Conservation (phyloP, 2,329 filamentous ascomycete species). For the Simplicillium aogashimaense region DNA sequence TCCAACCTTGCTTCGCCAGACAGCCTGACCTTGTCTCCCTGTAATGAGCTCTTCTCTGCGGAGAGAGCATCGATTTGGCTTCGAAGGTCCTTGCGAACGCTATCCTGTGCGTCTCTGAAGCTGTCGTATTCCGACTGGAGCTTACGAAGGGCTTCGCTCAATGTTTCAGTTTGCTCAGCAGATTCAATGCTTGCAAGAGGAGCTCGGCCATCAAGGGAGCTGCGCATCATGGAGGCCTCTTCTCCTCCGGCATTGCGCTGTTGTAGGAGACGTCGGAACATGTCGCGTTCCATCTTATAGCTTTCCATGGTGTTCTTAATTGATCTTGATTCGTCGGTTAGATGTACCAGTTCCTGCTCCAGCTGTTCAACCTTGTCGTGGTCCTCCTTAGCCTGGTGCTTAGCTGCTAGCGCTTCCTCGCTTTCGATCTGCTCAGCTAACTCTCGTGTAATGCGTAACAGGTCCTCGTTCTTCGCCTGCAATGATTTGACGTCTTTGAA, state of each 20-base stretch:
- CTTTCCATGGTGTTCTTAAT: constrained; percentile 80
- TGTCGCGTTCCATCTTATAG: constrained; percentile 91
- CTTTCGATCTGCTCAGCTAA: constrained; percentile 86
- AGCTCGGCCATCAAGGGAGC: constrained; percentile 53
- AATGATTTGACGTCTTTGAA: constrained; percentile 81
- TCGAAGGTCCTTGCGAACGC: constrained; percentile 72
- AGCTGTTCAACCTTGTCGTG: constrained; percentile 65
- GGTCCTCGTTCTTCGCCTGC: constrained; percentile 77
- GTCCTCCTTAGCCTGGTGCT: constrained; percentile 52
- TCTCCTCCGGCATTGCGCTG: constrained; percentile 54
- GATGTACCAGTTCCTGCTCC: constrained; percentile 60
- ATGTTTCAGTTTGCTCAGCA: constrained; percentile 45
- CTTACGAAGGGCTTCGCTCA: constrained; percentile 72
- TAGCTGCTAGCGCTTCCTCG: constrained; percentile 65
- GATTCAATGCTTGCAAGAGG: constrained; percentile 50
- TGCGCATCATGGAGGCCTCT: constrained; percentile 59
- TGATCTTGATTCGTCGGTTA: constrained; percentile 76
- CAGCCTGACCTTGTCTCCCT: constrained; percentile 71
- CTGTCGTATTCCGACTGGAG: constrained; percentile 84
- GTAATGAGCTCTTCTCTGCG: constrained; percentile 70
- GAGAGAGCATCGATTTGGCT: constrained; percentile 76
- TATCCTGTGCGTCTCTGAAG: constrained; percentile 75
- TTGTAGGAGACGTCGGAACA: constrained; percentile 91
- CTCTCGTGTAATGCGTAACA: constrained; percentile 73
- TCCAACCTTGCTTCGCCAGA: constrained; percentile 75